These are phyloP conservation scores for Trichoderma semiorbis DNA, from an alignment of 2,329 filamentous ascomycete genomes.

Conservation along the genomic window DNA sequence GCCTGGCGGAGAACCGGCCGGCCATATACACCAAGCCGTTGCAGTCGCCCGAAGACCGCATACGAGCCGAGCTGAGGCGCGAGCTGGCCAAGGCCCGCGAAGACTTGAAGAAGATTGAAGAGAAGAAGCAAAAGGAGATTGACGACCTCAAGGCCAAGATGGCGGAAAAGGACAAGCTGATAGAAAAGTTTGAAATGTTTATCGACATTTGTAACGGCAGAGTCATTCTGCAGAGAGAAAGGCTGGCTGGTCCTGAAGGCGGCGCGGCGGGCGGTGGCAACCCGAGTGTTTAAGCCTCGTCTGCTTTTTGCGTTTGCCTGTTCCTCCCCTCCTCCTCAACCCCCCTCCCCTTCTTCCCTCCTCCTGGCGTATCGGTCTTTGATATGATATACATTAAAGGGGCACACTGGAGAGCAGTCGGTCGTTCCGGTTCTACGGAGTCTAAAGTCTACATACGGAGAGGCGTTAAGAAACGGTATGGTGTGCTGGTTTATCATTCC, in stretches of 20 bases:
- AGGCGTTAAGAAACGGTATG: conserved; percentile 14
- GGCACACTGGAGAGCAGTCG: conserved; percentile 10
- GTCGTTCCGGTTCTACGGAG: conserved; percentile 15
- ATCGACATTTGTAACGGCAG: conserved; percentile 67
- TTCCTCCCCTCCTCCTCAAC: no score
- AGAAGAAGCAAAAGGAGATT: conserved; percentile 56
- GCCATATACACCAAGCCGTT: conserved; percentile 65
- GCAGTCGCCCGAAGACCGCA: conserved; percentile 60
- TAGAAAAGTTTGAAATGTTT: conserved; percentile 64
- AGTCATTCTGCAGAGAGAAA: conserved; percentile 60
- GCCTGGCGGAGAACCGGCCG: conserved; percentile 57
- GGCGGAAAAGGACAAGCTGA: conserved; percentile 60
- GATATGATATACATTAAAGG: conserved; percentile 13
- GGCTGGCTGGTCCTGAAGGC: conserved; percentile 38
- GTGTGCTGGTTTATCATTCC: conserved; percentile 7
- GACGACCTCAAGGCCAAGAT: conserved; percentile 57
- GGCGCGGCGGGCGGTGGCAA: conserved; percentile 27
- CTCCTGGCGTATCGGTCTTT: conserved; percentile 18
- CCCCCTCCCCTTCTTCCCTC: neutral
- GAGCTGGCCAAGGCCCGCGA: conserved; percentile 58
- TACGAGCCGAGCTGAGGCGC: conserved; percentile 57
- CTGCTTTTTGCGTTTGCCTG: neutral
- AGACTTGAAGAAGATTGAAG: conserved; percentile 52
- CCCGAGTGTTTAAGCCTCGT: conserved; percentile 13
- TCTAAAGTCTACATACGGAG: conserved; percentile 4